Percentiles rank a stretch among this genome's conserved stretches.
These are phyloP conservation scores for Rhizoctonia solani DNA, from an alignment of 1,284 basidiomycete species.

Conservation along the genomic window DNA sequence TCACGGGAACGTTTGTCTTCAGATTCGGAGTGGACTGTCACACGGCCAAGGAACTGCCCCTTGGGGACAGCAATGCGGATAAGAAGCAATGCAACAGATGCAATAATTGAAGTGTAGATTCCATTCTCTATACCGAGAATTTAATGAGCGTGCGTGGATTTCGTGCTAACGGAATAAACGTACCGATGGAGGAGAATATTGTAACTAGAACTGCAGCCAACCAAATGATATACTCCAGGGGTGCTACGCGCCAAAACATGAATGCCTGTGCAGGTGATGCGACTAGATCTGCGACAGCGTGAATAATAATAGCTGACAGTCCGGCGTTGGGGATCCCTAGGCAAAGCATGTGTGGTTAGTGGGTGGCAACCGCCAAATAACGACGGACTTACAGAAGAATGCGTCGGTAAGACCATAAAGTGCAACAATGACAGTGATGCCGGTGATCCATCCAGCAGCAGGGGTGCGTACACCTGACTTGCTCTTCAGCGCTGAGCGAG, in stretches of 20 bases:
- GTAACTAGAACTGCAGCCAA: constrained; percentile 85
- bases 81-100: constrained; percentile 84
- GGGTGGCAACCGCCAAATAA: constrained; percentile 15
- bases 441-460: constrained; percentile 84
- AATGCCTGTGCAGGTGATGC: constrained; percentile 87
- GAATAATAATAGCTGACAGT: constrained; percentile 93
- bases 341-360: constrained; percentile 35
- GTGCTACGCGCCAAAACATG: constrained; percentile 91
- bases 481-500: constrained; percentile 92
- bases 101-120: constrained; percentile 87
- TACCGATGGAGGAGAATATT: constrained; percentile 61
- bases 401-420: constrained; percentile 85
- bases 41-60: constrained; percentile 88
- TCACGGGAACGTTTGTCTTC: constrained; percentile 59
- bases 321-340: constrained; percentile 53
- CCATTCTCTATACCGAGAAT: constrained; percentile 80
- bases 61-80: constrained; percentile 90
- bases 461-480: constrained; percentile 97
- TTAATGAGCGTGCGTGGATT: background rate
- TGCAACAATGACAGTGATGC: constrained; percentile 89
- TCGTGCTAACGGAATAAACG: background rate
- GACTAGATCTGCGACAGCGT: constrained; percentile 91
- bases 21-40: constrained; percentile 56
- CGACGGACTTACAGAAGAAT: constrained; percentile 36
- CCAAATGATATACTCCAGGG: constrained; percentile 93